These are phyloP conservation scores for Fusarium sp. DNA, from an alignment of 2,329 filamentous ascomycete species.

Conservation along the genomic window DNA sequence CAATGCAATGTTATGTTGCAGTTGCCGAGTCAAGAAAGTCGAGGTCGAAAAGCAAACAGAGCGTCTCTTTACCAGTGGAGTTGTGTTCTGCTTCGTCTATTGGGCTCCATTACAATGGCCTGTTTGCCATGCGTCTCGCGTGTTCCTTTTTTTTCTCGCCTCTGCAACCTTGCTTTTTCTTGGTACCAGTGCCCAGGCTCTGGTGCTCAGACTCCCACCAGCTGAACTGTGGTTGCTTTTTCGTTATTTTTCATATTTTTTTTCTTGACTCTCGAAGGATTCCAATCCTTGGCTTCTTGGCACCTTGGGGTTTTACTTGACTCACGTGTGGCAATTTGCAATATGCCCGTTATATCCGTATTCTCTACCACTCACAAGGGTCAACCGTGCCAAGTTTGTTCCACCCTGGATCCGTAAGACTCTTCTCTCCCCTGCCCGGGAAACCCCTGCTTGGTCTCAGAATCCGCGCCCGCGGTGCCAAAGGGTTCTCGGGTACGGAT, in stretches of 20 bases:
- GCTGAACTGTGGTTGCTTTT: background rate
- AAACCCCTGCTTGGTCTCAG: background rate
- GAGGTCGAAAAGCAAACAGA: background rate
- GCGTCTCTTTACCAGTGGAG: slow-evolving; percentile 15
- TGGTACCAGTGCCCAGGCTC: background rate
- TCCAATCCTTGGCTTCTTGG: background rate
- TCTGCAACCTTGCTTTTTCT: background rate
- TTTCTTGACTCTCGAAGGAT: background rate
- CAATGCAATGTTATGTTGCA: background rate
- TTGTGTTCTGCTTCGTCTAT: background rate
- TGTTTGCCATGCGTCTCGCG: background rate
- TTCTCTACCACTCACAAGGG: background rate
- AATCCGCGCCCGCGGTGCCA: background rate
- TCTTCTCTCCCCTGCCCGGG: background rate
- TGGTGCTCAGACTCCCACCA: background rate
- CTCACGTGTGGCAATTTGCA: slow-evolving; percentile 6
- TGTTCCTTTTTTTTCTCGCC: background rate
- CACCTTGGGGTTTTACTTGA: background rate
- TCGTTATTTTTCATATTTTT: background rate
- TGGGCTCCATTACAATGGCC: background rate
- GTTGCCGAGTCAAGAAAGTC: slow-evolving; percentile 3
- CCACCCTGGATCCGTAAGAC: slow-evolving; percentile 6
- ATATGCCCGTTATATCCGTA: background rate
- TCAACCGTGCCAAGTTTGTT: slow-evolving; percentile 4
- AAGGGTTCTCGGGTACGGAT: background rate